Percentiles rank a stretch among this genome's conserved stretches.
These are phyloP conservation scores for Phytophthora aleatoria DNA, from an alignment of 352 stramenopile species.

Conservation along the genomic window DNA sequence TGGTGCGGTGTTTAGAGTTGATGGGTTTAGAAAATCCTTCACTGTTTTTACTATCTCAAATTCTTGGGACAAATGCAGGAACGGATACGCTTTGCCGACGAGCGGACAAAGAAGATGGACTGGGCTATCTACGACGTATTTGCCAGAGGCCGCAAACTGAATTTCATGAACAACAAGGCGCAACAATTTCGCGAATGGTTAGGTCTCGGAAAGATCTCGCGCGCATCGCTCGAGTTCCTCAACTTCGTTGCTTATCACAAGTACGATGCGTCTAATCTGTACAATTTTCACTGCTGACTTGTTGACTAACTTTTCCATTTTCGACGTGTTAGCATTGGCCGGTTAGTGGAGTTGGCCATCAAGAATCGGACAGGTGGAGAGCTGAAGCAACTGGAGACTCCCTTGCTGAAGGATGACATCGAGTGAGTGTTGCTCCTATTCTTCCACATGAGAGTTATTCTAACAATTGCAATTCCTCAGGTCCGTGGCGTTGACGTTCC, in stretches of 20 bases:
- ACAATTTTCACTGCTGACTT: not conserved
- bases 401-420: constrained; percentile 65
- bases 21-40: not conserved
- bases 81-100: constrained; percentile 84
- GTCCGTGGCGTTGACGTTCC: constrained; percentile 38
- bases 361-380: constrained; percentile 65
- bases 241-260: constrained; percentile 90
- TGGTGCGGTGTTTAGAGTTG: constrained; percentile 36
- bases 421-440: constrained; percentile 41
- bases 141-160: constrained; percentile 75
- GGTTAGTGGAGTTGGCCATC: constrained; percentile 82
- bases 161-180: constrained; percentile 84
- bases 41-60: constrained; percentile 1
- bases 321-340: constrained; percentile 59
- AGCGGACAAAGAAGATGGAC: constrained; percentile 83
- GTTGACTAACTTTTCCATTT: not conserved
- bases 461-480: constrained; percentile 15
- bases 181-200: constrained; percentile 78
- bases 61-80: constrained; percentile 39
- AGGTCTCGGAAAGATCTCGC: constrained; percentile 59
- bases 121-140: constrained; percentile 85
- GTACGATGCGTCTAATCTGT: constrained; percentile 37
- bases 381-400: constrained; percentile 53
- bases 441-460: not conserved
- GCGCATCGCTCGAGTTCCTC: constrained; percentile 82